phyloP scores from a whole-genome alignment of 2,329 filamentous ascomycete species.

The Colletotrichum costaricense region DNA sequence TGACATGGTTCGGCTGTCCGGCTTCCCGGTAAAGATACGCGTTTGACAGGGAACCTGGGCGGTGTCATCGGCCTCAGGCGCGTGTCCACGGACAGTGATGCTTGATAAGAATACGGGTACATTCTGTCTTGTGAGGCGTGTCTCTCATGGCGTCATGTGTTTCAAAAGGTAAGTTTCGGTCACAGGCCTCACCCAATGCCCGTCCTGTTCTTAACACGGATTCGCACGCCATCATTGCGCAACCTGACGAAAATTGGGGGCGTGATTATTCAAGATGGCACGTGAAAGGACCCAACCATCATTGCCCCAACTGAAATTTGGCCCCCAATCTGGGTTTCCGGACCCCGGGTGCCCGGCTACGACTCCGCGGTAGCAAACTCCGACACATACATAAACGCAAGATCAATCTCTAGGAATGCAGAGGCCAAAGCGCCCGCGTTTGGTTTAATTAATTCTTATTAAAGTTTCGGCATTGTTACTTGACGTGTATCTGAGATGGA shows the following conservation, averaged over 20 bases:
- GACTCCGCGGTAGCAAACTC: not conserved
- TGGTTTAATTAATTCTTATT: no score
- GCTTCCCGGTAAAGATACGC: not conserved
- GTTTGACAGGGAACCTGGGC: not conserved
- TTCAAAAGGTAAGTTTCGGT: slow-evolving; percentile 6
- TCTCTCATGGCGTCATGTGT: slow-evolving; percentile 28
- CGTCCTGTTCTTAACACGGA: not conserved
- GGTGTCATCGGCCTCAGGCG: not conserved
- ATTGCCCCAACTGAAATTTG: no score
- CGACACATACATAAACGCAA: not conserved
- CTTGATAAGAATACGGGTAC: slow-evolving; percentile 23
- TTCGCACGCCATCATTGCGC: slow-evolving; percentile 33
- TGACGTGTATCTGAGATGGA: no score
- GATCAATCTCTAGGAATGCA: not conserved
- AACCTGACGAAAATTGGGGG: slow-evolving; percentile 21
- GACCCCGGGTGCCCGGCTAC: not conserved
- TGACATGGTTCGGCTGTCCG: not conserved
- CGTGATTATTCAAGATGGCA: not conserved
- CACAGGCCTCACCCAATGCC: not conserved
- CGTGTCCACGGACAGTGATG: slow-evolving; percentile 9
- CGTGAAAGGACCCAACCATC: not conserved
- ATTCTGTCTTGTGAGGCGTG: not conserved
- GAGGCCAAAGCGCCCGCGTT: no score
- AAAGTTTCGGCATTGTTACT: no score
- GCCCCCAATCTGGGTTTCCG: not conserved